Evolutionary conservation across 1,284 basidiomycete genomes (phyloP).

Genomic region (Malassezia furfur): DNA sequence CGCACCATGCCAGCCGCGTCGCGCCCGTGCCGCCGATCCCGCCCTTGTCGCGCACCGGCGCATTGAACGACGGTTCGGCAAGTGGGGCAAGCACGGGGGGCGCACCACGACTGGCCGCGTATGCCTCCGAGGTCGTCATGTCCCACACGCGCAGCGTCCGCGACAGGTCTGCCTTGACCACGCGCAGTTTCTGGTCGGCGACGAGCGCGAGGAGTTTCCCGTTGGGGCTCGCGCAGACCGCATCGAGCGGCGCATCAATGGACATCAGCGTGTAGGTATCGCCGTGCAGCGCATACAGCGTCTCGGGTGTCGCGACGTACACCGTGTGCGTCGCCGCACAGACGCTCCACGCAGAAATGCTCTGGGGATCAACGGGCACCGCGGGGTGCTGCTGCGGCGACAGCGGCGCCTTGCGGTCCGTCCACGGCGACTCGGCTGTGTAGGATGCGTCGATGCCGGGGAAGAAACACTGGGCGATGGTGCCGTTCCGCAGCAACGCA

Average conservation of each 20-base stretch:
- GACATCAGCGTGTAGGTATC: conserved; percentile 50
- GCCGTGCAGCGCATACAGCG: conserved; percentile 19
- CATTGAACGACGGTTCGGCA: conserved; percentile 9
- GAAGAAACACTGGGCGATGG: conserved; percentile 62
- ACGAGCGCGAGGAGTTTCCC: conserved; percentile 83
- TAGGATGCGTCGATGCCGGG: conserved; percentile 60
- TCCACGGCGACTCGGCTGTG: conserved; percentile 18
- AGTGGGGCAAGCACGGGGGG: conserved; percentile 17
- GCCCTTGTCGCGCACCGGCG: conserved; percentile 12
- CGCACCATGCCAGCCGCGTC: conserved; percentile 71
- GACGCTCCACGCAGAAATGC: conserved; percentile 25
- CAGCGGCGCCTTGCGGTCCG: conserved; percentile 16
- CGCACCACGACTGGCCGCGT: not conserved
- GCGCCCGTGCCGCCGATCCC: conserved; percentile 34
- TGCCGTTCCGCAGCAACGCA: conserved; percentile 66
- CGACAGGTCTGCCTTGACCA: conserved; percentile 84
- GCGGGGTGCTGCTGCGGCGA: conserved; percentile 9
- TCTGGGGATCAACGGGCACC: not conserved
- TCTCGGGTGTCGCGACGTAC: conserved; percentile 19
- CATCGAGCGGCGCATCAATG: conserved; percentile 75
- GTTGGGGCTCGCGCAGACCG: conserved; percentile 79
- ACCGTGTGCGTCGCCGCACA: conserved; percentile 21
- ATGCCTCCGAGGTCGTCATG: conserved; percentile 27
- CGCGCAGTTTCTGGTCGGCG: conserved; percentile 66
- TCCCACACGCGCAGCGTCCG: conserved; percentile 75